phyloP scores from a whole-genome alignment of 768 basidiomycete species.

The Rhizopogon rudus region DNA sequence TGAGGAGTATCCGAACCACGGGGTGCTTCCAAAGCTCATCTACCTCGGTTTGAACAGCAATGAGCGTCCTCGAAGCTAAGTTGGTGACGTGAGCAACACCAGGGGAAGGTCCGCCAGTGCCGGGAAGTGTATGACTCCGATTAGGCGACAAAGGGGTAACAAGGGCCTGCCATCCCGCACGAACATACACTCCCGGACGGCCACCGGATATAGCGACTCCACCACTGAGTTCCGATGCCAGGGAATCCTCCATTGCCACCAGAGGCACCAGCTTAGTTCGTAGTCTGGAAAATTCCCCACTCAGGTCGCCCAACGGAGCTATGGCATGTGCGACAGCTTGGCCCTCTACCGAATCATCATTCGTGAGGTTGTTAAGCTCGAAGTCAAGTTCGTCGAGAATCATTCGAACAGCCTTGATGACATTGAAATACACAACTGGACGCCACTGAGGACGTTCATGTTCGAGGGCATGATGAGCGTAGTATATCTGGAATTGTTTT shows the following conservation, averaged over 20 bases:
- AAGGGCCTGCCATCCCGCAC: slow-evolving; percentile 67
- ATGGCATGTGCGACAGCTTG: slow-evolving; percentile 27
- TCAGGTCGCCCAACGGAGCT: slow-evolving; percentile 29
- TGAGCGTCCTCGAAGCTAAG: slow-evolving; percentile 52
- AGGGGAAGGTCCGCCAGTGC: slow-evolving; percentile 24
- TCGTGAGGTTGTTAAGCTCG: slow-evolving; percentile 36
- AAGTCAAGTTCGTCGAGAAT: slow-evolving; percentile 68
- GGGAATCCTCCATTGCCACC: slow-evolving; percentile 59
- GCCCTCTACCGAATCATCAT: slow-evolving; percentile 24
- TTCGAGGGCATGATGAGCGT: slow-evolving; percentile 66
- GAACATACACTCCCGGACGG: slow-evolving; percentile 59
- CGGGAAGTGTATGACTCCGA: slow-evolving; percentile 35
- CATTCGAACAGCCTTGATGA: slow-evolving; percentile 73
- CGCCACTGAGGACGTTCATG: slow-evolving; percentile 71
- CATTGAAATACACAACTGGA: slow-evolving; percentile 78
- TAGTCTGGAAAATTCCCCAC: slow-evolving; percentile 44
- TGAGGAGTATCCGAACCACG: slow-evolving; percentile 53
- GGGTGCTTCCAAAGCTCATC: slow-evolving; percentile 66
- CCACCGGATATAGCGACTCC: slow-evolving; percentile 60
- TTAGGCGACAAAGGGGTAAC: slow-evolving; percentile 37
- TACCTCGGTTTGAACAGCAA: slow-evolving; percentile 46
- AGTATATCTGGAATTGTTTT: slow-evolving; percentile 82
- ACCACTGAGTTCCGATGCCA: slow-evolving; percentile 64
- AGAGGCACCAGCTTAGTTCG: slow-evolving; percentile 57
- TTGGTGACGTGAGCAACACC: slow-evolving; percentile 39